These are phyloP conservation scores for Fusarium dimerum DNA, from an alignment of 2,329 filamentous ascomycete species.

Conservation along the genomic window DNA sequence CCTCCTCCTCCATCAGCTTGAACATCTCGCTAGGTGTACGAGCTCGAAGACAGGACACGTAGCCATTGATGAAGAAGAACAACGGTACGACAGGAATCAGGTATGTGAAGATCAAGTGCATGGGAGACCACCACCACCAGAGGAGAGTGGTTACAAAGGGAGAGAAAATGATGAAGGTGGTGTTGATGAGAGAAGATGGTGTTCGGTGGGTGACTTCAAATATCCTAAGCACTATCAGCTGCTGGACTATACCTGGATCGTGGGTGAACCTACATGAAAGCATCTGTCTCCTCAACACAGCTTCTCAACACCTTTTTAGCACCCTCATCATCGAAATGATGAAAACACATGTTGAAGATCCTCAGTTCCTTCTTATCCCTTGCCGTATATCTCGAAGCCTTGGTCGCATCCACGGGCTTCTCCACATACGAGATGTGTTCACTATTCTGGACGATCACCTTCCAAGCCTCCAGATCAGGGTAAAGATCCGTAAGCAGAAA, in stretches of 20 bases:
- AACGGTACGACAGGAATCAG: conserved; percentile 19
- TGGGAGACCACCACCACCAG: conserved; percentile 26
- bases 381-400: conserved; percentile 13
- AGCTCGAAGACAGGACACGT: conserved; percentile 19
- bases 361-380: conserved; percentile 22
- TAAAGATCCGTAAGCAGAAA: conserved; percentile 24
- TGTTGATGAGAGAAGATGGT: conserved; percentile 20
- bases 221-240: conserved; percentile 11
- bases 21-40: conserved; percentile 19
- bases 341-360: conserved; percentile 27
- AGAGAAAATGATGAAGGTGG: conserved; percentile 22
- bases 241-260: too few relatives aligned
- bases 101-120: conserved; percentile 23
- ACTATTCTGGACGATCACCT: conserved; percentile 18
- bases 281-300: conserved; percentile 19
- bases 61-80: conserved; percentile 25
- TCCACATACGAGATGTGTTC: conserved; percentile 23
- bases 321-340: conserved; percentile 25
- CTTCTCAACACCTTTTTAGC: conserved; percentile 23
- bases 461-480: conserved; percentile 23
- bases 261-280: conserved; percentile 17
- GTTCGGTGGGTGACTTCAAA: conserved; percentile 25
- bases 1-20: conserved; percentile 18
- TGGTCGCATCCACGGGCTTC: conserved; percentile 19
- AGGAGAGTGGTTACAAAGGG: conserved; percentile 20